Base-by-base conservation (phyloP, 2,329 filamentous ascomycete species). In the Aspergillus felis region DNA sequence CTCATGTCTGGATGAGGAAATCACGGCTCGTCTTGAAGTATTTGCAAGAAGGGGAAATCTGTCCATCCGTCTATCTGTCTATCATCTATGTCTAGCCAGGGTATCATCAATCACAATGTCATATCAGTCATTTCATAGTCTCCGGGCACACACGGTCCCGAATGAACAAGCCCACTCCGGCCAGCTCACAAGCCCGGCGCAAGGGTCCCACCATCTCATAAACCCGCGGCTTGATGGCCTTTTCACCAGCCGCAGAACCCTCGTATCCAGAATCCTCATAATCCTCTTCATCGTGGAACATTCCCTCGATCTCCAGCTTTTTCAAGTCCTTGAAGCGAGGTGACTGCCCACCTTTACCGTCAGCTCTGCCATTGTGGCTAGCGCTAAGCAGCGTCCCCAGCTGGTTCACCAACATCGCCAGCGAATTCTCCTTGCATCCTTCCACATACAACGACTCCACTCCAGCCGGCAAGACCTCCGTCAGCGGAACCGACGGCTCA, bases 401-500 rank as follows among this genome's bases (percentile, higher is more conserved):
- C 49, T 71, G 68, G 22, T 51, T 53, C 7, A 68, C 55, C 4
- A 71, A 57, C 63, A 70, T 71, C 0, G 44, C 52, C 14, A 71
- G 27, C 20, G 63, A 54, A 10, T 60, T 58, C 55, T 71, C 69
- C 42, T 68, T 66, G 49, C 68, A 71, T 1, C 63, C 64, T 55
- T 71, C 68, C 6, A 71, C 63, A 28, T 64, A 69, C 3, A 71
- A 44, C 1, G 59, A 60, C 29, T 70, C 61, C 7, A 71, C 51
- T 1, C 65, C 65, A 1, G 24, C 24, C 1, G 69, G 68, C 0
- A 71, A 60, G 29, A 67, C 58, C 10, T 69, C 63, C 0, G 62
- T 49, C 3, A 71, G 61, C 10, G 66, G 58, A 0, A 50, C 61
- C 0, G 60, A 60, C 2, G 69, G 68, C 17, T 70, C 67, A 10